Percentiles rank a stretch among this genome's conserved stretches.
phyloP scores from a whole-genome alignment of 257 asterid species.

The Anisodus tanguticus region DNA sequence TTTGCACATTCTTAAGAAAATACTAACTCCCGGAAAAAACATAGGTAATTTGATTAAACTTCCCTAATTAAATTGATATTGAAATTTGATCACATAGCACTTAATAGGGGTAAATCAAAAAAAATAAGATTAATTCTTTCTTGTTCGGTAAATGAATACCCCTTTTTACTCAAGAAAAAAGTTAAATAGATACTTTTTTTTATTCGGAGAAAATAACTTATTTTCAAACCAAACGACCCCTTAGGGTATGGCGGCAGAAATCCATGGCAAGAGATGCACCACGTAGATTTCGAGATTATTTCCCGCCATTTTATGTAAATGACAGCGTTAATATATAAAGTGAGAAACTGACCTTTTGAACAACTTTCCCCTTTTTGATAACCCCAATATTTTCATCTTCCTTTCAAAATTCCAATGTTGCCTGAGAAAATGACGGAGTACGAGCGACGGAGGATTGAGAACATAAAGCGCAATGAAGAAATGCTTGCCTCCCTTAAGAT shows the following conservation, averaged over 20 bases:
- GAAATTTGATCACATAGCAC: too few relatives aligned
- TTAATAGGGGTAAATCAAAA: too few relatives aligned
- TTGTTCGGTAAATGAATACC: too few relatives aligned
- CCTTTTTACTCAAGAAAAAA: too few relatives aligned
- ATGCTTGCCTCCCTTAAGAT: constrained; percentile 84
- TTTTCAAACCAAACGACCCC: too few relatives aligned
- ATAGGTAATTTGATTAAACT: too few relatives aligned
- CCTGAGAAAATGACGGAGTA: constrained; percentile 58
- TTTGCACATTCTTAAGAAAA: too few relatives aligned
- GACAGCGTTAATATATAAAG: not conserved
- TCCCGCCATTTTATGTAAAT: constrained; percentile 13
- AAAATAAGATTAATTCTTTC: too few relatives aligned
- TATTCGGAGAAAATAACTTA: too few relatives aligned
- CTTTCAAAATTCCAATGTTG: constrained; percentile 44
- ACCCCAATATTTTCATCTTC: not conserved
- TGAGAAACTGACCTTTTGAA: not conserved
- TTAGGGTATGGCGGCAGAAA: constrained; percentile 28
- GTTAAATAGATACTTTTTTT: too few relatives aligned
- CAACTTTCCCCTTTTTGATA: not conserved
- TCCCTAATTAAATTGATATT: too few relatives aligned
- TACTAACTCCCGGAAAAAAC: too few relatives aligned
- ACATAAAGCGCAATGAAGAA: constrained; percentile 77
- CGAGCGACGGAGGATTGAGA: constrained; percentile 80
- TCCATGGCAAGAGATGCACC: not conserved
- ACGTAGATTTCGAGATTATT: not conserved